Evolutionary conservation across 345 rosid genomes (phyloP), one percentile per base, ranked within the genome.

Genomic region (Populus euphratica): DNA sequence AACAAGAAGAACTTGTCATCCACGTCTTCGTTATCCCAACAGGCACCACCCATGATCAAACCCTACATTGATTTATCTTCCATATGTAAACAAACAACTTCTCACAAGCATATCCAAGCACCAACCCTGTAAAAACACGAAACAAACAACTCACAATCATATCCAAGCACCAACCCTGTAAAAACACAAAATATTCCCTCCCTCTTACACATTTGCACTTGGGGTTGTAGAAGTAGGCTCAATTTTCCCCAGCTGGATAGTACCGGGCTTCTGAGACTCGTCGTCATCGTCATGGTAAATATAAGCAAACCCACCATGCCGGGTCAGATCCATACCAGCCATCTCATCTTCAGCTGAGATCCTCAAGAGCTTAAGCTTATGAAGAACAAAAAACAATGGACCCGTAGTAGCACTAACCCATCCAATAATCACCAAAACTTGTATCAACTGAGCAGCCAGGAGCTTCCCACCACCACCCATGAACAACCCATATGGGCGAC

Each of bases 351-450:
- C 84, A 1, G 85, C 39, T 5, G 98, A 94, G 56, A 94, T 90
- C 80, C 98, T 73, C 64, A 94, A 72, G 9, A 94, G 84, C n/a
- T 85, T 83, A 0, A 94, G 84, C 74, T 83, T 85, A 38, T 86
- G 83, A 5, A 94, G 92, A 0, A 89, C 17, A 7, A 72, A 89
- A 59, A 94, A 94, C 75, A 94, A 73, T 21, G 93, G 83, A 3
- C 98, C 98, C 98, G 93, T 94, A 2, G 97, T 91, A 1, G 81
- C 95, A 73, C 93, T 90, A 29, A 94, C 98, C 92, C 94, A 94
- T 27, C 94, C 98, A 0, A 68, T 69, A 10, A 94, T 87, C 54
- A 90, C 96, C 68, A 93, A 2, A 35, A 94, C 86, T 65, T 93
- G 92, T 14, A 93, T 82, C n/a, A 94, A 5, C 54, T 94, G 94